These are phyloP conservation scores for Colletotrichum neosansevieriae DNA, from an alignment of 2,329 filamentous ascomycete species.

Conservation along the genomic window DNA sequence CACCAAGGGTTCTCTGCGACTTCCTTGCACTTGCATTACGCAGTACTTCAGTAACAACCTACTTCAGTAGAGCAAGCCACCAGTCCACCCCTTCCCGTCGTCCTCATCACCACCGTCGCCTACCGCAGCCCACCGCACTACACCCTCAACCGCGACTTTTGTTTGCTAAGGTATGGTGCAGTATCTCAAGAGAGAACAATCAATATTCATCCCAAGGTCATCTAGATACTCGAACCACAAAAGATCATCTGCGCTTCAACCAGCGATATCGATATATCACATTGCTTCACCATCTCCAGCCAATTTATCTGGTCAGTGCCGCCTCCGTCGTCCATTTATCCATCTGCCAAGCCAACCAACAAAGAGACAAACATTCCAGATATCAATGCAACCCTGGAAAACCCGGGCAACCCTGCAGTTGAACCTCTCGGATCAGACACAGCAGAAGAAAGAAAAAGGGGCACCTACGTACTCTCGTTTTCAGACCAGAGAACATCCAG, in stretches of 20 bases:
- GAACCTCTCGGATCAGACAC: not conserved
- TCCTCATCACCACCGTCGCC: not conserved
- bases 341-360: constrained; percentile 8
- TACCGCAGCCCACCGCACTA: constrained; percentile 6
- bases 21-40: constrained; percentile 35
- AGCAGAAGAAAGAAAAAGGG: constrained; percentile 11
- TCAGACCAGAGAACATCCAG: not conserved
- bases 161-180: constrained; percentile 1
- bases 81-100: not conserved
- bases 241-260: not conserved
- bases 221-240: not conserved
- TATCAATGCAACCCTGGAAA: constrained; percentile 19
- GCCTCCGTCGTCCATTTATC: constrained; percentile 1
- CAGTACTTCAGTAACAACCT: constrained; percentile 21
- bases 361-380: constrained; percentile 26
- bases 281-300: not conserved
- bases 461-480: not conserved
- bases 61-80: constrained; percentile 25
- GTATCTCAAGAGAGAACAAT: constrained; percentile 4
- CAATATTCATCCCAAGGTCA: not conserved
- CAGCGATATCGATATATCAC: not conserved
- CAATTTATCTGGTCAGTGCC: not conserved
- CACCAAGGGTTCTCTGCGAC: constrained; percentile 13
- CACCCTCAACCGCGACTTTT: constrained; percentile 3
- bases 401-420: constrained; percentile 2